These are phyloP conservation scores for Penicillium dipodomyicola DNA, from an alignment of 495 filamentous ascomycete species.

Conservation along the genomic window DNA sequence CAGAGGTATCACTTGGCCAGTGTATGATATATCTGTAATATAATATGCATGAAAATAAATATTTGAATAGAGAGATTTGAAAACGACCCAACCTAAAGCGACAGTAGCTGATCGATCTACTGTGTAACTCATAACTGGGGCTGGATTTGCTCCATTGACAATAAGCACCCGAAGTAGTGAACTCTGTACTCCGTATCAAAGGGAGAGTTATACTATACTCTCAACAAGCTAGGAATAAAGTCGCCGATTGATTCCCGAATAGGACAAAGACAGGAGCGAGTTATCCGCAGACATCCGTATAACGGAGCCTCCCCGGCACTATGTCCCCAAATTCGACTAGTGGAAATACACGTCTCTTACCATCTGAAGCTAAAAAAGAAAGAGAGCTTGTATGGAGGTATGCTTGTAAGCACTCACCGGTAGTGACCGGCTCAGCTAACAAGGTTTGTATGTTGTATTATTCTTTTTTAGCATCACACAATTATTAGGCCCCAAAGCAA, in stretches of 20 bases:
- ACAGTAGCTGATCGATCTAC: neutral
- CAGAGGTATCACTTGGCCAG: neutral
- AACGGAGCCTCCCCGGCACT: constrained; percentile 7
- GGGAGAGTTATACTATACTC: neutral
- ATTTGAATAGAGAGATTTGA: neutral
- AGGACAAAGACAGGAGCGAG: neutral
- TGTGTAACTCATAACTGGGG: neutral
- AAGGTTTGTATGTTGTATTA: neutral
- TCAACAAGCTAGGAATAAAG: neutral
- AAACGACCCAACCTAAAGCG: neutral
- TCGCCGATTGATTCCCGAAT: constrained; percentile 1
- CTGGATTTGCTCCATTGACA: neutral
- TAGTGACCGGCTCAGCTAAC: neutral
- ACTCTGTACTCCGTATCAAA: neutral
- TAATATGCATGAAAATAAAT: constrained; percentile 9
- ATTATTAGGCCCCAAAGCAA: neutral
- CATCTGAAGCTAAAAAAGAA: neutral
- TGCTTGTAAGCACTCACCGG: constrained; percentile 2
- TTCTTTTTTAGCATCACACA: neutral
- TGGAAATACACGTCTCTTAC: constrained; percentile 4
- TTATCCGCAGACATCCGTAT: constrained; percentile 3
- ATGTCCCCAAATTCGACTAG: constrained; percentile 6
- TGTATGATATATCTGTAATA: constrained; percentile 26
- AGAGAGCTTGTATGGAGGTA: neutral
- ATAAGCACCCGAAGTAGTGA: neutral